Evolutionary conservation across 345 rosid genomes (phyloP).

Genomic region (Citrus unshiu): DNA sequence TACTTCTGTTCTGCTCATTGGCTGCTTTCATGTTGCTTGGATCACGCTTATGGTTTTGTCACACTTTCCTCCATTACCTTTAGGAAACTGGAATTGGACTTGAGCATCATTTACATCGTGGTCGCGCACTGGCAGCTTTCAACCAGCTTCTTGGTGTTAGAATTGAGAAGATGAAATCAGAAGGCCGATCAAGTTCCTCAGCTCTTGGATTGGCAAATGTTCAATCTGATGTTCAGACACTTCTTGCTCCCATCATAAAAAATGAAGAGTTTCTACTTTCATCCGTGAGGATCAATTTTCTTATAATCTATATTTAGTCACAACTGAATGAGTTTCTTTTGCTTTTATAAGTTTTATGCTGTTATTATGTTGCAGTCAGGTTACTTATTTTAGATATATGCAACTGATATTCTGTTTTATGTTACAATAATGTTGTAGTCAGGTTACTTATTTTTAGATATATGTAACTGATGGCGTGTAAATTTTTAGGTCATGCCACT

Average conservation of each 20-base stretch:
- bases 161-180: slow-evolving; percentile 63
- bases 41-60: neutral
- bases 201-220: slow-evolving; percentile 58
- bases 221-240: slow-evolving; percentile 86
- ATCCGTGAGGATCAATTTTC: slow-evolving; percentile 57
- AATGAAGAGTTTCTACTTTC: slow-evolving; percentile 76
- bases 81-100: slow-evolving; percentile 87
- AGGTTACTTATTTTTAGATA: neutral
- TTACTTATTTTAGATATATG: neutral
- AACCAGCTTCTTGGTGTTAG: slow-evolving; percentile 71
- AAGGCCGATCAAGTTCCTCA: slow-evolving; percentile 48
- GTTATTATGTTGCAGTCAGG: neutral
- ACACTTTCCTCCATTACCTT: slow-evolving; percentile 6
- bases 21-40: slow-evolving; percentile 5
- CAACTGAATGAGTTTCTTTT: neutral
- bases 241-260: slow-evolving; percentile 67
- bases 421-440: neutral
- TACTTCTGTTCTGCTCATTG: neutral
- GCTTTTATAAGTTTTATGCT: neutral
- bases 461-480: slow-evolving; percentile 1
- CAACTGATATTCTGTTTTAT: neutral
- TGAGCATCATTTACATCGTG: slow-evolving; percentile 95
- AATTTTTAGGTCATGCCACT: slow-evolving; percentile 78
- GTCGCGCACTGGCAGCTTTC: slow-evolving; percentile 95
- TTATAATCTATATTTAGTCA: slow-evolving; percentile 8